Conservation (phyloP, 2,329 filamentous ascomycete species). For the Simplicillium sp. region DNA sequence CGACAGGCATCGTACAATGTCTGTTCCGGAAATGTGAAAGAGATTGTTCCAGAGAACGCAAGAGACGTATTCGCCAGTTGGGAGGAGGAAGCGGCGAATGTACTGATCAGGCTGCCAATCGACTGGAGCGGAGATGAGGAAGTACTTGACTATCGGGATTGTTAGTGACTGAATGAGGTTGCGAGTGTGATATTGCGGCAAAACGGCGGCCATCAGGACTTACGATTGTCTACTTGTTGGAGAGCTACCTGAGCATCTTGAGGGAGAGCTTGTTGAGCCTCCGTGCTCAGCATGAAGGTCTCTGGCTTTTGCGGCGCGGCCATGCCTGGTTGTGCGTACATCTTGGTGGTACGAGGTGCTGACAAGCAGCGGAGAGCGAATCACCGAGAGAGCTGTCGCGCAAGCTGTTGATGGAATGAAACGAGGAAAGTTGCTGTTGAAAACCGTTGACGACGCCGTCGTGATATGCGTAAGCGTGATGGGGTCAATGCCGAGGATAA, state of each 20-base stretch:
- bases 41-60: slow-evolving; percentile 98
- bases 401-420: slow-evolving; percentile 15
- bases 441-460: background rate
- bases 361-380: slow-evolving; percentile 6
- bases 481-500: background rate
- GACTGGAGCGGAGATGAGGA: slow-evolving; percentile 95
- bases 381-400: slow-evolving; percentile 8
- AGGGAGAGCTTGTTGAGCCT: slow-evolving; percentile 91
- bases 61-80: slow-evolving; percentile 97
- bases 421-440: slow-evolving; percentile 14
- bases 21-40: slow-evolving; percentile 97
- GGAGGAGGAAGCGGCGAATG: slow-evolving; percentile 88
- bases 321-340: slow-evolving; percentile 60
- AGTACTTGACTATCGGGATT: slow-evolving; percentile 76
- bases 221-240: slow-evolving; percentile 96
- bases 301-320: slow-evolving; percentile 91
- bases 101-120: slow-evolving; percentile 97
- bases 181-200: background rate
- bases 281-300: slow-evolving; percentile 96
- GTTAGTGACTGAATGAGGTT: background rate
- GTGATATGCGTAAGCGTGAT: background rate
- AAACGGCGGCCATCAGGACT: slow-evolving; percentile 23
- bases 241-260: slow-evolving; percentile 95
- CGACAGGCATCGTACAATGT: slow-evolving; percentile 95
- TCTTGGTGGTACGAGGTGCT: slow-evolving; percentile 63